Evolutionary conservation across 1,284 basidiomycete genomes (phyloP).

Genomic region (Boletus smithii): DNA sequence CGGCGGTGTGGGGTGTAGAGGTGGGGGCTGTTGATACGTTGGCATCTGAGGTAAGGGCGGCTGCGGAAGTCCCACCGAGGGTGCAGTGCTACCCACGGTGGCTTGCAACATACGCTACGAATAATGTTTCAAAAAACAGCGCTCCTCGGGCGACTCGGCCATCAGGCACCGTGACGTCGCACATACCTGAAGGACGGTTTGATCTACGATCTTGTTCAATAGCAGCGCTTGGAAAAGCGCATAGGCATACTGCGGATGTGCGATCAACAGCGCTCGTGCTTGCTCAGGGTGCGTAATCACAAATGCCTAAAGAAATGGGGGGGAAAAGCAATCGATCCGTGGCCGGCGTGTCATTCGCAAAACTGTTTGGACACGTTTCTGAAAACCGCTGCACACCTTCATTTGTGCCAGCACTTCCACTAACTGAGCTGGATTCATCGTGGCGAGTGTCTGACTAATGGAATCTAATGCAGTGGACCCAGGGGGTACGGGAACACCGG

Average conservation of each 20-base stretch:
- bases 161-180: constrained; percentile 9
- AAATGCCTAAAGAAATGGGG: constrained; percentile 59
- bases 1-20: constrained; percentile 37
- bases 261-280: constrained; percentile 74
- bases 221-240: constrained; percentile 95
- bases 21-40: constrained; percentile 36
- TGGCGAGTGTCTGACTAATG: constrained; percentile 86
- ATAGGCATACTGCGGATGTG: constrained; percentile 92
- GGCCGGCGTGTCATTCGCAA: constrained; percentile 25
- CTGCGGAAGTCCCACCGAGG: constrained; percentile 26
- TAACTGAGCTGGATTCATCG: constrained; percentile 79
- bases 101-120: constrained; percentile 36
- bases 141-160: constrained; percentile 13
- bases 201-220: constrained; percentile 92
- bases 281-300: constrained; percentile 90
- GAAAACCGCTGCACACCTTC: constrained; percentile 66
- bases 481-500: constrained; percentile 73
- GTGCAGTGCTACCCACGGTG: constrained; percentile 23
- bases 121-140: constrained; percentile 14
- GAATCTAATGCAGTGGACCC: constrained; percentile 80
- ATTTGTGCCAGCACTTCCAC: constrained; percentile 97
- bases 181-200: constrained; percentile 70
- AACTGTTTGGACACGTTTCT: constrained; percentile 22
- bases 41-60: constrained; percentile 35
- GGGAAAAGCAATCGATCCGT: constrained; percentile 6